phyloP scores from a whole-genome alignment of 1,284 basidiomycete genomes.

The Pseudomicrostroma phylloplanum region DNA sequence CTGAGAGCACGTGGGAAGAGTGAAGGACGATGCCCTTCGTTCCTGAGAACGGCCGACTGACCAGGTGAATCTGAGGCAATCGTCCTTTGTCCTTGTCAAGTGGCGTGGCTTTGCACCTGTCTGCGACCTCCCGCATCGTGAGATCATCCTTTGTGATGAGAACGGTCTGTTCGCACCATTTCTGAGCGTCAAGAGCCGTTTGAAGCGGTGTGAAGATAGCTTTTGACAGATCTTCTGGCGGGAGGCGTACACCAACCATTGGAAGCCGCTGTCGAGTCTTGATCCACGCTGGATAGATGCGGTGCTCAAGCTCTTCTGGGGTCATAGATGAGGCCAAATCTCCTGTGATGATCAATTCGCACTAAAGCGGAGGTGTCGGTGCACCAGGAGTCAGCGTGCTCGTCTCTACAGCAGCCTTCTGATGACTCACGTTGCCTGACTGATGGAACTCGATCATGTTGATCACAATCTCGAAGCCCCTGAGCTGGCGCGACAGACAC shows the following conservation, averaged over 20 bases:
- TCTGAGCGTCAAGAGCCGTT: conserved; percentile 16
- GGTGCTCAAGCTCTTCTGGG: neutral
- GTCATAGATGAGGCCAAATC: neutral
- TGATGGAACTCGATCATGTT: neutral
- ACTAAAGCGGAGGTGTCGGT: neutral
- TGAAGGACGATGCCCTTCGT: conserved; percentile 12
- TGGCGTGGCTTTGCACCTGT: neutral
- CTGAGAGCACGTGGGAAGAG: conserved; percentile 20
- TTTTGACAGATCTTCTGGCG: conserved; percentile 13
- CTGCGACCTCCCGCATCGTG: conserved; percentile 11
- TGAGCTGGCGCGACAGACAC: neutral
- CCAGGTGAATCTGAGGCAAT: conserved; percentile 9
- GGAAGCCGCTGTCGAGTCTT: neutral
- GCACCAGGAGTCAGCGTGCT: neutral
- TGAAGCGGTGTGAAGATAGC: conserved; percentile 15
- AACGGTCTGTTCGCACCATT: conserved; percentile 19
- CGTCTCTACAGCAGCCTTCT: neutral
- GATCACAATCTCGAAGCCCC: neutral
- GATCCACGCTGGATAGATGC: neutral
- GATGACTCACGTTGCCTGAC: neutral
- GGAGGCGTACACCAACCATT: neutral
- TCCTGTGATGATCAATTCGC: neutral
- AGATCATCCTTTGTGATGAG: conserved; percentile 17
- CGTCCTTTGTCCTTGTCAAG: neutral
- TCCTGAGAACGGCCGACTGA: conserved; percentile 10